Conservation (phyloP, 2,329 filamentous ascomycete species). For the Trichoderma sp. region DNA sequence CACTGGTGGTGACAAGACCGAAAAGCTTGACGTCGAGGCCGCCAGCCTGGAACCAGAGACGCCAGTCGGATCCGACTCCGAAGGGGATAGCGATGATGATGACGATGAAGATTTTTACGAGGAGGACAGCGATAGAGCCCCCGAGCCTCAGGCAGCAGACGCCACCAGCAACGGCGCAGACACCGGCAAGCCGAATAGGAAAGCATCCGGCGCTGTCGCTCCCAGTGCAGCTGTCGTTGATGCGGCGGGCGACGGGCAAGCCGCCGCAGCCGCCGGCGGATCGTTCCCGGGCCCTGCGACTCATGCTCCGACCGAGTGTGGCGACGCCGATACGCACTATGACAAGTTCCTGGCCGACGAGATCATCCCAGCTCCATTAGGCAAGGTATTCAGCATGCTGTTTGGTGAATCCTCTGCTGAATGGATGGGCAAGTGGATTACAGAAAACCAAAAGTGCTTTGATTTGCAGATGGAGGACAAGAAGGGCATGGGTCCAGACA, state of each 20-base stretch:
- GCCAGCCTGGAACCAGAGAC: conserved; percentile 37
- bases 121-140: conserved; percentile 75
- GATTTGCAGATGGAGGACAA: conserved; percentile 89
- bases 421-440: conserved; percentile 86
- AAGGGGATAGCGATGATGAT: conserved; percentile 59
- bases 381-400: conserved; percentile 85
- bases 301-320: conserved; percentile 83
- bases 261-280: conserved; percentile 41
- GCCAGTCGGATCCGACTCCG: conserved; percentile 58
- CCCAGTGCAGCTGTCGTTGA: conserved; percentile 50
- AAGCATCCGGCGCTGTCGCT: conserved; percentile 62
- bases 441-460: conserved; percentile 81
- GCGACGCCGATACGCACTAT: conserved; percentile 76
- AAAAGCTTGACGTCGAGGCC: conserved; percentile 66
- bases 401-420: conserved; percentile 78
- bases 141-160: conserved; percentile 54
- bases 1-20: conserved; percentile 85
- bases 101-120: conserved; percentile 77
- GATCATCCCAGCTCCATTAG: conserved; percentile 79
- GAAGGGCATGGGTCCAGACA: conserved; percentile 73
- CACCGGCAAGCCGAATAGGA: conserved; percentile 67
- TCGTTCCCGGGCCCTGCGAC: conserved; percentile 85
- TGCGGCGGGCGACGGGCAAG: conserved; percentile 51
- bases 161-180: conserved; percentile 47
- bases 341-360: conserved; percentile 86